A percentile compares a stretch with the other conserved stretches of the same genome.
Evolutionary conservation across 2,329 filamentous ascomycete species (phyloP).

Genomic region (Sporothrix schenckii): DNA sequence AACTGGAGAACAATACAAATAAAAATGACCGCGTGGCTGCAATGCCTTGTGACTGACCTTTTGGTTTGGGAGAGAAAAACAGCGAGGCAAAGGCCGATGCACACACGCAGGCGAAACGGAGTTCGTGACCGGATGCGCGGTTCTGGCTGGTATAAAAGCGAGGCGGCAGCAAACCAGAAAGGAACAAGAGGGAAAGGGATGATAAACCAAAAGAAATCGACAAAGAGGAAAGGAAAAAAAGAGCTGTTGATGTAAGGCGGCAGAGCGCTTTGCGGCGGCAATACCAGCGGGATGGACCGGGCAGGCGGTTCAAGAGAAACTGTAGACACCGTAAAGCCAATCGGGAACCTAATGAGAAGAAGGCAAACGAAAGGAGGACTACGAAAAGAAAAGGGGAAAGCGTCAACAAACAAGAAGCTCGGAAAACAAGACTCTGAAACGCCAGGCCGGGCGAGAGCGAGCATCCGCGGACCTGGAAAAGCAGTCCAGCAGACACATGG

Average conservation of each 20-base stretch:
- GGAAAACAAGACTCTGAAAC: constrained; percentile 25
- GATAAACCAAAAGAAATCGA: background rate
- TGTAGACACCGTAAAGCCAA: background rate
- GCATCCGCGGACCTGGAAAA: constrained; percentile 8
- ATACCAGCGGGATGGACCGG: constrained; percentile 30
- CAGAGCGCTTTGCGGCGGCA: constrained; percentile 30
- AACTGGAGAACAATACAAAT: constrained; percentile 2
- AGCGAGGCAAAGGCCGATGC: constrained; percentile 24
- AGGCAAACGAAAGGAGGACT: too few relatives aligned
- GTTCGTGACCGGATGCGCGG: constrained; percentile 14
- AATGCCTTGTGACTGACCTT: constrained; percentile 28
- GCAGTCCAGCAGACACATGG: constrained; percentile 13
- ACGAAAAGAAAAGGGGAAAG: background rate
- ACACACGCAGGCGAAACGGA: background rate
- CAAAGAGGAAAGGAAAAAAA: background rate
- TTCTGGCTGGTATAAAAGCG: background rate
- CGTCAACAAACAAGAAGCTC: background rate
- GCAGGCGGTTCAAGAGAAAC: constrained; percentile 24
- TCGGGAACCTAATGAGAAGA: background rate
- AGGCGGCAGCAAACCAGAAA: constrained; percentile 4
- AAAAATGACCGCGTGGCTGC: constrained; percentile 3
- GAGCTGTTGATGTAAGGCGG: constrained; percentile 14
- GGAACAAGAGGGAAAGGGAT: background rate
- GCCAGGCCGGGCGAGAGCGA: constrained; percentile 9
- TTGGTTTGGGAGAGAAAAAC: constrained; percentile 26